These are phyloP conservation scores for Piper betle DNA, from an alignment of 164 flowering plant genomes.

Conservation along the genomic window DNA sequence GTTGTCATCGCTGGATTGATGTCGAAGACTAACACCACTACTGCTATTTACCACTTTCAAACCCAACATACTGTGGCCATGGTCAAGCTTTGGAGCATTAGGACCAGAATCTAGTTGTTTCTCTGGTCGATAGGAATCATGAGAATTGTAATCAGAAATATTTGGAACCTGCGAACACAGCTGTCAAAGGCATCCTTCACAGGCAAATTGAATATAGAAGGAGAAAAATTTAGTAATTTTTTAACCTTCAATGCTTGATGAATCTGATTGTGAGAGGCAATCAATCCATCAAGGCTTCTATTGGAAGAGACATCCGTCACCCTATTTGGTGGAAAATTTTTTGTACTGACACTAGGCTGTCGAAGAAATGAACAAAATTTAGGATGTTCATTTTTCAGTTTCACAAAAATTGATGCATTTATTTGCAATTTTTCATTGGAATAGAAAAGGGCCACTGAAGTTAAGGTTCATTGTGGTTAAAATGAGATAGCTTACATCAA, in stretches of 20 bases:
- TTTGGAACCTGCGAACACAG: constrained; percentile 22
- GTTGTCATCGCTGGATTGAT: constrained; percentile 8
- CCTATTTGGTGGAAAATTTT: constrained; percentile 17
- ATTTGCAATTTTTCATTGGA: background rate
- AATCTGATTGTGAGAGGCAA: constrained; percentile 17
- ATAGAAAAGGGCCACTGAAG: background rate
- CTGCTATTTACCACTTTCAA: constrained; percentile 8
- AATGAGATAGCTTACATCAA: constrained; percentile 45
- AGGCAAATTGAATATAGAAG: background rate
- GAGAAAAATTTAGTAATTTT: background rate
- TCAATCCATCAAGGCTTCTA: constrained; percentile 12
- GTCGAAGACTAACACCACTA: constrained; percentile 11
- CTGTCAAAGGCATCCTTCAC: background rate
- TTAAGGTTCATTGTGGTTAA: background rate
- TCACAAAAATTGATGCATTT: background rate
- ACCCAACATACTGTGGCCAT: constrained; percentile 14
- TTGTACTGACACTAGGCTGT: constrained; percentile 47
- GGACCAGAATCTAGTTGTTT: constrained; percentile 15
- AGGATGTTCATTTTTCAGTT: background rate
- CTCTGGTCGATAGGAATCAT: constrained; percentile 17
- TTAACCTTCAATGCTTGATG: constrained; percentile 28
- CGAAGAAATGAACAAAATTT: constrained; percentile 2
- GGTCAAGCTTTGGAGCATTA: constrained; percentile 19
- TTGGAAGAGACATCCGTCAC: constrained; percentile 11
- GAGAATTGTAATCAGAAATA: constrained; percentile 12